These are phyloP conservation scores for Globisporangium cylindrosporum DNA, from an alignment of 352 stramenopile genomes.

Conservation along the genomic window DNA sequence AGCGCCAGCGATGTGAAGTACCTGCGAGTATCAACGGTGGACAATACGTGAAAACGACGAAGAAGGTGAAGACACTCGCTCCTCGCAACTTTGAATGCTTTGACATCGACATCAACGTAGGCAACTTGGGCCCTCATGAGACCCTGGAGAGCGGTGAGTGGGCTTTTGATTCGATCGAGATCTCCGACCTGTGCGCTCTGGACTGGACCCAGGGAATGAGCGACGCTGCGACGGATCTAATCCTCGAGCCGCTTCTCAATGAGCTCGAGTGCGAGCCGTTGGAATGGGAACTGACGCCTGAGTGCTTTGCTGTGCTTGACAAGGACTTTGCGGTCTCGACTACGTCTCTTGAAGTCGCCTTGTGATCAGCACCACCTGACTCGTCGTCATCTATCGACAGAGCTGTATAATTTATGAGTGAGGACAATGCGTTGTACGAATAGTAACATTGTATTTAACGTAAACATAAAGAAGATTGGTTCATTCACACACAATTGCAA, in stretches of 20 bases:
- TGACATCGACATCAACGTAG: neutral
- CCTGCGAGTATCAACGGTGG: neutral
- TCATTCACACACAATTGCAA: too few relatives aligned
- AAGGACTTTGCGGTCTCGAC: neutral
- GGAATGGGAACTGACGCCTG: neutral
- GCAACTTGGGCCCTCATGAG: neutral
- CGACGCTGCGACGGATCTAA: neutral
- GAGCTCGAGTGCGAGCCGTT: neutral
- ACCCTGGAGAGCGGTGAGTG: neutral
- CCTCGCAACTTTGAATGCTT: neutral
- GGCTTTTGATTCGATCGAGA: neutral
- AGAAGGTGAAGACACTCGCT: neutral
- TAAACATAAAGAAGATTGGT: too few relatives aligned
- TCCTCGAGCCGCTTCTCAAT: neutral
- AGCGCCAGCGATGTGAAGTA: neutral
- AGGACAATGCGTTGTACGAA: neutral
- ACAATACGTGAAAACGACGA: neutral
- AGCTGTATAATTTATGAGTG: neutral
- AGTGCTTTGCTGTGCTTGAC: neutral
- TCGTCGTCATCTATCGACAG: too few relatives aligned
- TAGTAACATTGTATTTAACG: neutral
- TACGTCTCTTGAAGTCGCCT: neutral
- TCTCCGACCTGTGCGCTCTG: neutral
- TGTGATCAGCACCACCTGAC: too few relatives aligned
- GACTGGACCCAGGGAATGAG: neutral